Evolutionary conservation across 2,329 filamentous ascomycete species (phyloP).

Genomic region (Aphanocladium album): DNA sequence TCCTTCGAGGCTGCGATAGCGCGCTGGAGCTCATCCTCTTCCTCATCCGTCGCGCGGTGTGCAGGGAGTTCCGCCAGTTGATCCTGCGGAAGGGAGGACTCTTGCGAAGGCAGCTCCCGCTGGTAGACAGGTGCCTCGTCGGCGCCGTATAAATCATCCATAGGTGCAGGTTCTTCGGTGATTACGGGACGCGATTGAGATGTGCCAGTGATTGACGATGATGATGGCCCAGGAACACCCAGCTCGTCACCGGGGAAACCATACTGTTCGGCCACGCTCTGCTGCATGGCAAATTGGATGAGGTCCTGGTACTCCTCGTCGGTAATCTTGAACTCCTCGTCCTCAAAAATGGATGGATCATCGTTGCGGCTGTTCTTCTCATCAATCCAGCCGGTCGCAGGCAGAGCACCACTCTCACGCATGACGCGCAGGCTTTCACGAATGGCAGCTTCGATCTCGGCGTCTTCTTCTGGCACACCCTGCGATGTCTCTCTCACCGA

Average conservation of each 20-base stretch:
- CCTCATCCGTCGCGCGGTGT: conserved; percentile 21
- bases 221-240: conserved; percentile 11
- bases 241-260: conserved; percentile 16
- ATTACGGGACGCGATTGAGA: background rate
- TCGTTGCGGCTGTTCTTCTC: conserved; percentile 19
- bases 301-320: conserved; percentile 55
- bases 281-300: conserved; percentile 51
- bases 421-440: conserved; percentile 63
- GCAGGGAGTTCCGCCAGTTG: conserved; percentile 4
- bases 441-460: conserved; percentile 66
- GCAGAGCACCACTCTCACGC: conserved; percentile 24
- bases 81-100: conserved; percentile 15
- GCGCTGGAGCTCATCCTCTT: conserved; percentile 41
- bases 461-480: conserved; percentile 66
- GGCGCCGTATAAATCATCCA: conserved; percentile 12
- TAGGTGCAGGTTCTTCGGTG: background rate
- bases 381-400: conserved; percentile 11
- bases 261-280: conserved; percentile 36
- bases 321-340: conserved; percentile 42
- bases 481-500: conserved; percentile 66
- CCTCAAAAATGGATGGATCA: conserved; percentile 30
- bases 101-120: background rate
- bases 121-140: conserved; percentile 17
- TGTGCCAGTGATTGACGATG: background rate
- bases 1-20: conserved; percentile 42